These are phyloP conservation scores for Daldinia concentrica DNA, from an alignment of 495 filamentous ascomycete species.

Conservation along the genomic window DNA sequence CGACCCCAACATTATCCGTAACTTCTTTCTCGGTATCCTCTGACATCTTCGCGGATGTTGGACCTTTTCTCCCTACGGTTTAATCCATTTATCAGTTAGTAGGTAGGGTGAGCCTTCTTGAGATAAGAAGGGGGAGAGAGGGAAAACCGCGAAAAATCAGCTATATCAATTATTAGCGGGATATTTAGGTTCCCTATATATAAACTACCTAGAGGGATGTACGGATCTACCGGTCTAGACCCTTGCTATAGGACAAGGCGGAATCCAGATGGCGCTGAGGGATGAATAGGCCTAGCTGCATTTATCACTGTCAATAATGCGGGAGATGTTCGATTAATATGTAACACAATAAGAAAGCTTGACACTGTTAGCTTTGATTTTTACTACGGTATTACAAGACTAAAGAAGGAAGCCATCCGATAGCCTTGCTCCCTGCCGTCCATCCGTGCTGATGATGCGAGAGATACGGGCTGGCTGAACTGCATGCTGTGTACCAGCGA, in stretches of 20 bases:
- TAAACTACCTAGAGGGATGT: background rate
- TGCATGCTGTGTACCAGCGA: background rate
- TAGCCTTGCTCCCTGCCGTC: background rate
- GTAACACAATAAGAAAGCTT: background rate
- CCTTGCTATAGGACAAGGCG: conserved; percentile 15
- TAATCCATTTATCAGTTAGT: background rate
- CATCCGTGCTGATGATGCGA: background rate
- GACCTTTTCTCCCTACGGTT: background rate
- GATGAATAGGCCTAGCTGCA: conserved; percentile 13
- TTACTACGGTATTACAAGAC: background rate
- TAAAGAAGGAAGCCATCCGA: background rate
- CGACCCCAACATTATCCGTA: background rate
- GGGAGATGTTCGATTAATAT: background rate
- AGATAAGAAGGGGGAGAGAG: background rate
- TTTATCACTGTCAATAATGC: conserved; percentile 1
- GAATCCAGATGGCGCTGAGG: conserved; percentile 6
- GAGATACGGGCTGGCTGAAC: background rate
- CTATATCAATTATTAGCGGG: background rate
- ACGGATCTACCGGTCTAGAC: conserved; percentile 7
- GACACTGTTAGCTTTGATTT: background rate
- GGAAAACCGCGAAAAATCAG: background rate
- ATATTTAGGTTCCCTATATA: background rate
- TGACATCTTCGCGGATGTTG: background rate
- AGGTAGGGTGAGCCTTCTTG: background rate
- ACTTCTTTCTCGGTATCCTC: background rate